Base-by-base conservation (phyloP, 257 asterid species). In the Nicotiana paniculata region DNA sequence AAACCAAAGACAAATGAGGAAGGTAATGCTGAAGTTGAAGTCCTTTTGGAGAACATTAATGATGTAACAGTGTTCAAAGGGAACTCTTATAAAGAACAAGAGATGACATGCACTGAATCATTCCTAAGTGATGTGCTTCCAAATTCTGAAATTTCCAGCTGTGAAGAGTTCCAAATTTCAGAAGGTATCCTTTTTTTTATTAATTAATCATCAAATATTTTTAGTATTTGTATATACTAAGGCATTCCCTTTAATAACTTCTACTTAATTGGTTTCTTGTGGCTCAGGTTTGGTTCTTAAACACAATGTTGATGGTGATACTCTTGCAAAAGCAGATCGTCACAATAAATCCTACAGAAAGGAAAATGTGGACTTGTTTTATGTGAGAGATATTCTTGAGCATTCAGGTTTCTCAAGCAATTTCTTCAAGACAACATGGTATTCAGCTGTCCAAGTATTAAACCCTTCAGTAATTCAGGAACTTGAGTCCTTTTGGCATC, bases 401-500 rank as follows among this genome's bases (percentile, higher is more conserved):
- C 87, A 63, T 75, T 95, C 98, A 26, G 93, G 91, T 57, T 85
- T 95, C 26, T 82, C 88, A 6, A 21, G 10, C 7, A 87, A 91
- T 35, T 78, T 90, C 33, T 83, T 81, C 5, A 84, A 85, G 51
- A 81, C 80, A 81, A 32, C 86, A 78, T 91, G 95, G 95, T 85
- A 86, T 75, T 78, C 95, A 55, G 55, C 84, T 11, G 87, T 74
- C 64, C 90, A 91, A 86, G 96, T 90, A 33, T 69, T 92, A 24
- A 57, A 86, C 85, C 93, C 95, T 48, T 85, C 84, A 17, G 7
- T 89, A 12, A 87, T 90, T 55, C 90, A 90, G 82, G 90, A 91
- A 81, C 72, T 88, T 6, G 97, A 93, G 83, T 82, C 88, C 10
- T 67, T 59, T 77, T 92, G 97, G 96, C 92, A 90, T 8, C 90